Percentiles rank a stretch among this genome's conserved stretches.
phyloP scores from a whole-genome alignment of 1,139 yeast species.

The Taphrina populina region DNA sequence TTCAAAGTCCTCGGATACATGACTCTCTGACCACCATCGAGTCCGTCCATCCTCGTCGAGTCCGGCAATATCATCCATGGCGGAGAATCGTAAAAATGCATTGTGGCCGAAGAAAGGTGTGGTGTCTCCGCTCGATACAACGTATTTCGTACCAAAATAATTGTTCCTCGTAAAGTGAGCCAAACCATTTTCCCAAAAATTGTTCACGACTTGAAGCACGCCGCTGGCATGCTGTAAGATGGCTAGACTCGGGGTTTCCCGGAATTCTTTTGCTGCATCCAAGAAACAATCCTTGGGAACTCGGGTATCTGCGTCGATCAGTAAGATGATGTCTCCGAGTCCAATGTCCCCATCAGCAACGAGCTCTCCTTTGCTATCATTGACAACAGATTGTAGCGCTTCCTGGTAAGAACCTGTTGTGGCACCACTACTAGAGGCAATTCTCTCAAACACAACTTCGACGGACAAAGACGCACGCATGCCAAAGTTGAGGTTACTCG shows the following conservation, averaged over 20 bases:
- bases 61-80: slow-evolving; percentile 35
- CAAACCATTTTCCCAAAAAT: slow-evolving; percentile 37
- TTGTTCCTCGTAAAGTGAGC: slow-evolving; percentile 38
- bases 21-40: slow-evolving; percentile 37
- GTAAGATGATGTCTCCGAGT: slow-evolving; percentile 36
- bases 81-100: slow-evolving; percentile 37
- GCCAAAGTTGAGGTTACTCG: slow-evolving; percentile 38
- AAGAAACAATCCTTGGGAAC: slow-evolving; percentile 38
- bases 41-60: slow-evolving; percentile 33
- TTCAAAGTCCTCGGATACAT: slow-evolving; percentile 38
- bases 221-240: slow-evolving; percentile 37
- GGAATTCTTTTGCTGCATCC: slow-evolving; percentile 39
- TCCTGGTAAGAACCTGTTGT: not conserved
- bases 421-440: not conserved
- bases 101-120: slow-evolving; percentile 39
- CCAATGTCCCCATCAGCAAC: slow-evolving; percentile 37
- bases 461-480: slow-evolving; percentile 35
- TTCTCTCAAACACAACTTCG: slow-evolving; percentile 21
- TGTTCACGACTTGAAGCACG: slow-evolving; percentile 36
- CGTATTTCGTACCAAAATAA: slow-evolving; percentile 37
- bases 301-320: slow-evolving; percentile 39
- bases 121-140: slow-evolving; percentile 37
- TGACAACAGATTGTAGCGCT: slow-evolving; percentile 26
- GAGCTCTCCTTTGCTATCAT: slow-evolving; percentile 31
- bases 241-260: slow-evolving; percentile 37